Evolutionary conservation across 371 early-diverging fungal species (phyloP).

Genomic region (Mucor lusitanicus): DNA sequence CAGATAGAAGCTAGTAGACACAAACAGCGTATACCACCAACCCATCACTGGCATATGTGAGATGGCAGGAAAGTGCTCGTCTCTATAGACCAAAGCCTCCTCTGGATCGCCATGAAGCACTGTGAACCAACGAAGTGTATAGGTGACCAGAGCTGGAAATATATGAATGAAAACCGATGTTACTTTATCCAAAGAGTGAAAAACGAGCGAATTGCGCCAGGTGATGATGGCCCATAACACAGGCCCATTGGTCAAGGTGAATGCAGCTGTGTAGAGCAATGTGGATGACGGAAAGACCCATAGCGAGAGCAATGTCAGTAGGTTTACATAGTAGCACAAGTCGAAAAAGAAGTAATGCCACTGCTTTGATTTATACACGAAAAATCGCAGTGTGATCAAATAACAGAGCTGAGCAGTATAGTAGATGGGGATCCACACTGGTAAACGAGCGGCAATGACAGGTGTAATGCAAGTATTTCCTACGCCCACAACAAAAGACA

Average conservation of each 20-base stretch:
- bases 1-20: conserved; percentile 56
- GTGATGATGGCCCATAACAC: conserved; percentile 73
- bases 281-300: conserved; percentile 53
- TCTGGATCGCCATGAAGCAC: conserved; percentile 27
- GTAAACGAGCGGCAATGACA: conserved; percentile 56
- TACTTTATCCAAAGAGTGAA: conserved; percentile 74
- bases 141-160: conserved; percentile 65
- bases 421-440: conserved; percentile 60
- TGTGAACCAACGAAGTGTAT: conserved; percentile 65
- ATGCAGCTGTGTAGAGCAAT: conserved; percentile 55
- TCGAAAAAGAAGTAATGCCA: conserved; percentile 77
- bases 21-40: conserved; percentile 40
- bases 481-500: conserved; percentile 73
- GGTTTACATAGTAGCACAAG: conserved; percentile 71
- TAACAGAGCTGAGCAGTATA: conserved; percentile 55
- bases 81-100: conserved; percentile 28
- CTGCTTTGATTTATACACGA: conserved; percentile 58
- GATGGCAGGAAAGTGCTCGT: conserved; percentile 49
- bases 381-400: conserved; percentile 53
- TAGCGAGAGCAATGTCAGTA: conserved; percentile 54
- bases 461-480: conserved; percentile 70
- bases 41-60: conserved; percentile 15
- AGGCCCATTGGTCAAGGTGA: conserved; percentile 63
- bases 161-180: conserved; percentile 75
- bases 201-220: conserved; percentile 70